phyloP scores from a whole-genome alignment of 1,139 yeast genomes.

The Debaryomyces subglobosus region DNA sequence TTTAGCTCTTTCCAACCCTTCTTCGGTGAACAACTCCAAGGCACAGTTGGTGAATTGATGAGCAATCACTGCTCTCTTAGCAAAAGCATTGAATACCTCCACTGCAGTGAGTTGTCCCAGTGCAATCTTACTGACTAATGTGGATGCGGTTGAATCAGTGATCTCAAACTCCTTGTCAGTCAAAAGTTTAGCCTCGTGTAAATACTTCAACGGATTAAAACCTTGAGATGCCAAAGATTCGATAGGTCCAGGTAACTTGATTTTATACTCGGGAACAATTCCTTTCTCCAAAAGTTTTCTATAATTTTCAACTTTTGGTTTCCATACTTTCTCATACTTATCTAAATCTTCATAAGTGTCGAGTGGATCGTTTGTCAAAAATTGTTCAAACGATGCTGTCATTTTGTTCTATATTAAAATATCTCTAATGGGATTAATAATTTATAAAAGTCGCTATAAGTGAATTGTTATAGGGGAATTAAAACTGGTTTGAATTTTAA shows the following conservation, averaged over 20 bases:
- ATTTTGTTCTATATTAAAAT: background rate
- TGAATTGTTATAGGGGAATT: background rate
- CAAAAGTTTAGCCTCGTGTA: slow-evolving; percentile 46
- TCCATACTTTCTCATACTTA: slow-evolving; percentile 37
- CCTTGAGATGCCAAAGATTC: slow-evolving; percentile 41
- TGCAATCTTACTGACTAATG: slow-evolving; percentile 39
- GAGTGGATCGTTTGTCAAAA: slow-evolving; percentile 37
- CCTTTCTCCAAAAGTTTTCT: slow-evolving; percentile 43
- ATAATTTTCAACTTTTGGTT: slow-evolving; percentile 56
- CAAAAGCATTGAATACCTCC: slow-evolving; percentile 53
- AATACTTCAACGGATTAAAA: slow-evolving; percentile 49
- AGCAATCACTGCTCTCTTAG: slow-evolving; percentile 49
- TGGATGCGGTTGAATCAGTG: slow-evolving; percentile 47
- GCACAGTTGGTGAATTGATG: slow-evolving; percentile 44
- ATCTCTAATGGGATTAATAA: background rate
- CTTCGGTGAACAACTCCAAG: slow-evolving; percentile 35
- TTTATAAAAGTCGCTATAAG: background rate
- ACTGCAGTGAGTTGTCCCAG: slow-evolving; percentile 40
- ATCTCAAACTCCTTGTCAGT: slow-evolving; percentile 48
- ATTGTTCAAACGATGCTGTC: slow-evolving; percentile 22
- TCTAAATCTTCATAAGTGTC: slow-evolving; percentile 41
- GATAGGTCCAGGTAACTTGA: slow-evolving; percentile 45
- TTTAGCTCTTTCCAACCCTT: slow-evolving; percentile 39
- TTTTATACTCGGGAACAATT: slow-evolving; percentile 43
- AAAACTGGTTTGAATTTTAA: background rate